These are phyloP conservation scores for Apium graveolens DNA, from an alignment of 129 eudicot genomes.

Conservation along the genomic window DNA sequence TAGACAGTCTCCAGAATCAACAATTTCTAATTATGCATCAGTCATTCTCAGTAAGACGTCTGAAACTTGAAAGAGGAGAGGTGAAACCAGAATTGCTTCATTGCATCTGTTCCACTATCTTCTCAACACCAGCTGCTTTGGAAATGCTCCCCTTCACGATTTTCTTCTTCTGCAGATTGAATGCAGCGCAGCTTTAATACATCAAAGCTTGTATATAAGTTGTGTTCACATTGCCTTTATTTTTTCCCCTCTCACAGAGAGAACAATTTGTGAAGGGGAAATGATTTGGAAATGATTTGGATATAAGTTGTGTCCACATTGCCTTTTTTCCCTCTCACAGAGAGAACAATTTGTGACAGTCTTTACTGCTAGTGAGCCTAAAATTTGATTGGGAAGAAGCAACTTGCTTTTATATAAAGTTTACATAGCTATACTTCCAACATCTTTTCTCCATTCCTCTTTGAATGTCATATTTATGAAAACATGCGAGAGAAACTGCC, in stretches of 20 bases:
- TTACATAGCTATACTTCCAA: neutral
- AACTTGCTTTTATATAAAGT: neutral
- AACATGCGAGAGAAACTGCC: neutral
- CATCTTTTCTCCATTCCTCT: neutral
- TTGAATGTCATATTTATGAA: neutral
- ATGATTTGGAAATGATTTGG: neutral
- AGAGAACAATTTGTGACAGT: neutral
- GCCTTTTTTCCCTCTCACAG: neutral
- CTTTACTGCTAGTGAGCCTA: neutral
- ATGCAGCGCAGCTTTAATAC: neutral
- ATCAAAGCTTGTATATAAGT: neutral
- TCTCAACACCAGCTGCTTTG: neutral
- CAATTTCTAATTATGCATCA: conserved; percentile 71
- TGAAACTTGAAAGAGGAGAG: conserved; percentile 26
- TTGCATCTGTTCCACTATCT: neutral
- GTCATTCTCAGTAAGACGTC: conserved; percentile 52
- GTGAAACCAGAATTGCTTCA: neutral
- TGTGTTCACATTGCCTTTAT: neutral
- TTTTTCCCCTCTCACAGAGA: neutral
- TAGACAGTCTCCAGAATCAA: conserved; percentile 68
- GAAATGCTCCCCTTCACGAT: neutral
- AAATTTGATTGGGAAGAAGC: neutral
- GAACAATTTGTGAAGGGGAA: neutral
- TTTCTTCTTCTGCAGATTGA: neutral
- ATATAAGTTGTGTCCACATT: neutral